Evolutionary conservation across 306 rosid species (phyloP).

Genomic region (Biancaea sappan): DNA sequence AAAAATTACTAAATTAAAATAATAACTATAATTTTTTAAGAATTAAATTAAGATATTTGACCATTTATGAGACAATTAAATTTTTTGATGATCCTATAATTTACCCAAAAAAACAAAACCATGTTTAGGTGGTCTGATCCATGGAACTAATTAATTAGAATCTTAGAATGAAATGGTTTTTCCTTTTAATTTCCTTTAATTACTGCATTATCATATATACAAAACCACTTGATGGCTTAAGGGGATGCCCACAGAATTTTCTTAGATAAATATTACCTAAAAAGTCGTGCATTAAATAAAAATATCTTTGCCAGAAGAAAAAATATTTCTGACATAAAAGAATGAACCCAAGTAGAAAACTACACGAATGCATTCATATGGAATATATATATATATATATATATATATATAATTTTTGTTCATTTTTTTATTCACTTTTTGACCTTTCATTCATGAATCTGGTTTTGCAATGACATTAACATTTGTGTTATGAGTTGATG

Average conservation of each 20-base stretch:
- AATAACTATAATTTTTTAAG: too few species aligned
- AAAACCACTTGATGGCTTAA: conserved; percentile 10
- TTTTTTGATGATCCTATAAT: too few species aligned
- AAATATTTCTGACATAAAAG: background rate
- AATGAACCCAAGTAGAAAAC: conserved; percentile 18
- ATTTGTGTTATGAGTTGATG: conserved; percentile 42
- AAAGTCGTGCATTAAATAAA: background rate
- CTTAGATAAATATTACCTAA: background rate
- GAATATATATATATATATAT: too few species aligned
- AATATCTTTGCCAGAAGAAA: background rate
- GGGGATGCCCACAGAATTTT: background rate
- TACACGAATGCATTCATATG: conserved; percentile 27
- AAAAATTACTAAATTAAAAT: too few species aligned
- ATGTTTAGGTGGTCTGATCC: conserved; percentile 19
- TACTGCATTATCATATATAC: conserved; percentile 15
- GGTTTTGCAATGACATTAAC: conserved; percentile 35
- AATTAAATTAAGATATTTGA: too few species aligned
- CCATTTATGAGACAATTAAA: too few species aligned
- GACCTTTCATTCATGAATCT: conserved; percentile 33
- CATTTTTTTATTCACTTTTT: conserved; percentile 20
- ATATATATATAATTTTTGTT: too few species aligned
- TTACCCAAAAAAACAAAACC: background rate
- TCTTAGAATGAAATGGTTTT: background rate
- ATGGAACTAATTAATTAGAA: conserved; percentile 22
- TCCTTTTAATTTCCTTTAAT: conserved; percentile 30